Conservation (phyloP, 1,139 yeast species). For the Magnusiomyces suaveolens region DNA sequence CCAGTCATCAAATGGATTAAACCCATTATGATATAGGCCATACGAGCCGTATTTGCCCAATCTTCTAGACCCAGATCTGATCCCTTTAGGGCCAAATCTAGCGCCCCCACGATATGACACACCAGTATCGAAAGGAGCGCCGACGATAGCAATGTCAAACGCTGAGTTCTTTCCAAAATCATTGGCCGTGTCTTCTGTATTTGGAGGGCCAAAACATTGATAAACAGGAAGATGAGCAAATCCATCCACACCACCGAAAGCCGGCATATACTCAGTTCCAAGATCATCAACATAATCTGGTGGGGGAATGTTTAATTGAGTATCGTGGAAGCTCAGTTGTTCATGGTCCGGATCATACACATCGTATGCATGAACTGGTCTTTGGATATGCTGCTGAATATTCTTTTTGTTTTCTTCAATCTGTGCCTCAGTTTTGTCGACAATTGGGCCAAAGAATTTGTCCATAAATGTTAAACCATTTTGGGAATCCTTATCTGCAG, state of each 20-base stretch:
- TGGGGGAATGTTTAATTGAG: constrained; percentile 9
- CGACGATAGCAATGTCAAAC: constrained; percentile 61
- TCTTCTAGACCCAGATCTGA: constrained; percentile 62
- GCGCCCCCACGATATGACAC: constrained; percentile 68
- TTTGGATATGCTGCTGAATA: neutral
- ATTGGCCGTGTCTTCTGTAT: constrained; percentile 8
- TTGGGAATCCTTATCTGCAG: neutral
- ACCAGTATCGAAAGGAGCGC: constrained; percentile 74
- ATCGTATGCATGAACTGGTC: neutral
- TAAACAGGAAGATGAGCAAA: constrained; percentile 63
- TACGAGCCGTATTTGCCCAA: constrained; percentile 20
- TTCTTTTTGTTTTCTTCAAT: neutral
- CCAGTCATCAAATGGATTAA: constrained; percentile 47
- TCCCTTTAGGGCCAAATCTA: constrained; percentile 70
- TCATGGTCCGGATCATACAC: constrained; percentile 3
- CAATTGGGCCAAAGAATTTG: constrained; percentile 1
- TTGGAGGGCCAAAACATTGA: constrained; percentile 42
- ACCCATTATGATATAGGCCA: constrained; percentile 49
- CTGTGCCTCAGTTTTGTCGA: neutral
- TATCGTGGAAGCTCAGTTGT: neutral
- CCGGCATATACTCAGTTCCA: constrained; percentile 10
- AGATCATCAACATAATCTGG: constrained; percentile 14
- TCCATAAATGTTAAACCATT: neutral
- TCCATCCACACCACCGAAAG: constrained; percentile 45
- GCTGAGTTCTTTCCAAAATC: constrained; percentile 15